phyloP scores from a whole-genome alignment of 768 basidiomycete species.

The Leccinum longicurvipes region DNA sequence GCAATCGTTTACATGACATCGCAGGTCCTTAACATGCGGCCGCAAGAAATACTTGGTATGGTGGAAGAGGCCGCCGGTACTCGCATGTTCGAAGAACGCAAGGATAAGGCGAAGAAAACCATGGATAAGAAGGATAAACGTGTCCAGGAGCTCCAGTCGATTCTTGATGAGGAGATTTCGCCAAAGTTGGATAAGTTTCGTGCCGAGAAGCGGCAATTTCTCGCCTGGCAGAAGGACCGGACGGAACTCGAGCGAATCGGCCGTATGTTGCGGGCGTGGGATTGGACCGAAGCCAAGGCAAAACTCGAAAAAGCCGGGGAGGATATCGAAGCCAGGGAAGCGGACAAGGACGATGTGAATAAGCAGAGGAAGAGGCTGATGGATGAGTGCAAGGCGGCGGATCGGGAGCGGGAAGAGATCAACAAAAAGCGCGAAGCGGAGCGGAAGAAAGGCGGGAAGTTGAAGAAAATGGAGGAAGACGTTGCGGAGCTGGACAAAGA shows the following conservation, averaged over 20 bases:
- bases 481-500: constrained; percentile 76
- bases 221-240: constrained; percentile 86
- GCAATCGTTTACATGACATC: neutral
- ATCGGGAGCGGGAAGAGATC: constrained; percentile 64
- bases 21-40: constrained; percentile 92
- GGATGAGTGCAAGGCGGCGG: constrained; percentile 59
- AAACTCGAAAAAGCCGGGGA: constrained; percentile 52
- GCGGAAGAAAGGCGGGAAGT: constrained; percentile 88
- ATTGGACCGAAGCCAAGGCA: constrained; percentile 69
- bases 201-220: constrained; percentile 80
- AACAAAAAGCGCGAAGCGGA: constrained; percentile 80
- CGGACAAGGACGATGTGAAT: constrained; percentile 45
- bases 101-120: constrained; percentile 93
- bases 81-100: constrained; percentile 98
- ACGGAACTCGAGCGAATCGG: constrained; percentile 85
- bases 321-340: constrained; percentile 50
- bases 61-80: constrained; percentile 98
- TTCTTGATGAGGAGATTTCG: constrained; percentile 85
- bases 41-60: constrained; percentile 96
- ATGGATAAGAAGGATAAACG: constrained; percentile 98
- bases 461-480: constrained; percentile 80
- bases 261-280: constrained; percentile 80
- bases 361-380: constrained; percentile 47
- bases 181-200: constrained; percentile 93
- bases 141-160: constrained; percentile 79